Conservation (phyloP, 2,329 filamentous ascomycete species). For the Pseudogymnoascus sp. region DNA sequence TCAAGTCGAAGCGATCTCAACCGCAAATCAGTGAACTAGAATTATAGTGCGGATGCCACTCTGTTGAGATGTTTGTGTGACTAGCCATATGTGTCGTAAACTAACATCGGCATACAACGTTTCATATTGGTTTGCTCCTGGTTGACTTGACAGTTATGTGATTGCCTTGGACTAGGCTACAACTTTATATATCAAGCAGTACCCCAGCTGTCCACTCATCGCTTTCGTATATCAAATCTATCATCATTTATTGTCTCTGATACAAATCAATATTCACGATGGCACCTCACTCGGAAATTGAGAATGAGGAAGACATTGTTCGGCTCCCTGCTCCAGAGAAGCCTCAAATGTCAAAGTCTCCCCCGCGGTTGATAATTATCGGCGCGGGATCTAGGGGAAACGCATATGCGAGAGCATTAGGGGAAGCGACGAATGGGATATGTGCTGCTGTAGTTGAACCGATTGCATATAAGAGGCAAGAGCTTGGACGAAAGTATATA, state of each 20-base stretch:
- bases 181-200: not conserved
- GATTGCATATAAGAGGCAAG: slow-evolving; percentile 62
- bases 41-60: not conserved
- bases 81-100: not conserved
- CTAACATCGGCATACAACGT: not conserved
- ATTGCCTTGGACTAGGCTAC: not conserved
- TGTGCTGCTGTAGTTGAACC: slow-evolving; percentile 79
- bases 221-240: not conserved
- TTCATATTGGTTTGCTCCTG: not conserved
- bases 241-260: not conserved
- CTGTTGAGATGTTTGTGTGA: not conserved
- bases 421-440: slow-evolving; percentile 54
- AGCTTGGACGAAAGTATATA: slow-evolving; percentile 64
- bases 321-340: slow-evolving; percentile 22
- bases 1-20: not conserved
- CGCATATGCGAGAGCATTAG: slow-evolving; percentile 62
- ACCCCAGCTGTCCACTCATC: not conserved
- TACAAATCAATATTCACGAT: not conserved
- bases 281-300: slow-evolving; percentile 12
- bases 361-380: slow-evolving; percentile 66
- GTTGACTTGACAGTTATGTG: not conserved
- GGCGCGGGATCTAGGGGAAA: slow-evolving; percentile 74
- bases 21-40: not conserved
- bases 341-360: slow-evolving; percentile 32
- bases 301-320: slow-evolving; percentile 11